phyloP scores from a whole-genome alignment of 139 green algal genomes.

The Eudorina sp. region DNA sequence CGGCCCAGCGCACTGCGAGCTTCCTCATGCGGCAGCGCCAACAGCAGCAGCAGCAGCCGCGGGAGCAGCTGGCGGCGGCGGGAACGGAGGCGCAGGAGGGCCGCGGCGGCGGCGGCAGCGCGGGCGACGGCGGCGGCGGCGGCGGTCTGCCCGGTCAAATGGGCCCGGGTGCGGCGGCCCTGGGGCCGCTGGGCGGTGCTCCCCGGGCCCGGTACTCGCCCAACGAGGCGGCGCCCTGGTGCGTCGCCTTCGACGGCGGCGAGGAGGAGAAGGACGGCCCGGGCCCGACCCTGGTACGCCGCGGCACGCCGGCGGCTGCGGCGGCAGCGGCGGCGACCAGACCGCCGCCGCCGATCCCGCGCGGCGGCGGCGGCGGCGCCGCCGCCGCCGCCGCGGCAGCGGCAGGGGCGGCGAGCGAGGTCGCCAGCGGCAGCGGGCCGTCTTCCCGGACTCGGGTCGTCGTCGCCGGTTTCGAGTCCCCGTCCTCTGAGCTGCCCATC shows the following conservation, averaged over 20 bases:
- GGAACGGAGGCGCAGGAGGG: no score
- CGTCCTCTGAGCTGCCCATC: background rate
- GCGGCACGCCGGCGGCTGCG: background rate
- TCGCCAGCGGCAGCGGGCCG: background rate
- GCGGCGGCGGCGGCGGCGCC: background rate
- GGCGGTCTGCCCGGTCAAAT: no score
- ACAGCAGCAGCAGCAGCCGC: slow-evolving; percentile 26
- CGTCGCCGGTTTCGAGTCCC: no score
- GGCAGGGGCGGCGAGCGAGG: background rate
- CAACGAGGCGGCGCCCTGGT: slow-evolving; percentile 9
- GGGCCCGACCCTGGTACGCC: background rate
- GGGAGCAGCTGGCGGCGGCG: background rate
- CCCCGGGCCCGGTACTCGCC: background rate
- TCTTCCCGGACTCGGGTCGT: background rate
- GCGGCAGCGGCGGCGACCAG: background rate
- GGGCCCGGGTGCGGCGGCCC: no score
- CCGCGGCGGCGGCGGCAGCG: no score
- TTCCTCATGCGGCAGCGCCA: background rate
- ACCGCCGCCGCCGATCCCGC: no score
- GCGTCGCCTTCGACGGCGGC: background rate
- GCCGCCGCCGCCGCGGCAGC: background rate
- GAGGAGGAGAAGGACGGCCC: background rate
- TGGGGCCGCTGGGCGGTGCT: no score
- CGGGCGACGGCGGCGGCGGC: no score
- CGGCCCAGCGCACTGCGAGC: slow-evolving; percentile 39